A percentile compares a stretch with the other conserved stretches of the same genome.
phyloP scores from a whole-genome alignment of 805 yeast genomes.

The Maudiozyma pseudohumilis region DNA sequence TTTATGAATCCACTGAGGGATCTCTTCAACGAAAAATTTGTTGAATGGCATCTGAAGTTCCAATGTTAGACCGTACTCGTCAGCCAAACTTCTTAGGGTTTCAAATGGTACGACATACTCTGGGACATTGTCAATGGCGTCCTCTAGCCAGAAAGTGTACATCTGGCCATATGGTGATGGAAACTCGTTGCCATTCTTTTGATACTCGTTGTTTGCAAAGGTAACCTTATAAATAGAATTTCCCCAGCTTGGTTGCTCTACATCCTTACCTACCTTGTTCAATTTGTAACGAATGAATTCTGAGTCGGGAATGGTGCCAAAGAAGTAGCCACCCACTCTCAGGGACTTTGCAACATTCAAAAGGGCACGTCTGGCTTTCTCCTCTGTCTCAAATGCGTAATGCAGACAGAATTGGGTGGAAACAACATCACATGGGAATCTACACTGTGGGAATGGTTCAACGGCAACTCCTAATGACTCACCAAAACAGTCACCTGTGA shows the following conservation, averaged over 20 bases:
- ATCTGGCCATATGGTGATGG: slow-evolving; percentile 72
- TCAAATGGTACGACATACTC: slow-evolving; percentile 96
- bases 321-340: slow-evolving; percentile 73
- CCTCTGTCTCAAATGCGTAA: slow-evolving; percentile 85
- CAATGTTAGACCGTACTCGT: slow-evolving; percentile 68
- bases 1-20: slow-evolving; percentile 51
- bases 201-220: slow-evolving; percentile 58
- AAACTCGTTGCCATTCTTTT: slow-evolving; percentile 63
- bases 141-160: slow-evolving; percentile 72
- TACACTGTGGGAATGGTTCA: slow-evolving; percentile 54
- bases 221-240: slow-evolving; percentile 73
- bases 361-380: slow-evolving; percentile 61
- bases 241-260: slow-evolving; percentile 62
- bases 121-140: slow-evolving; percentile 94
- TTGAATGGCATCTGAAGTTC: slow-evolving; percentile 67
- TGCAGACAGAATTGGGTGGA: slow-evolving; percentile 90
- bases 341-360: slow-evolving; percentile 68
- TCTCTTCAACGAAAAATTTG: slow-evolving; percentile 72
- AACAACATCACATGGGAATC: slow-evolving; percentile 77
- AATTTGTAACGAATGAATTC: slow-evolving; percentile 70
- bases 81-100: slow-evolving; percentile 69
- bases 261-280: slow-evolving; percentile 37
- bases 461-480: slow-evolving; percentile 58
- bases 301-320: slow-evolving; percentile 91
- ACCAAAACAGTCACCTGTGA: slow-evolving; percentile 88